Evolutionary conservation across 202 grass and related monocot species (phyloP).

Genomic region (Panicum virgatum): DNA sequence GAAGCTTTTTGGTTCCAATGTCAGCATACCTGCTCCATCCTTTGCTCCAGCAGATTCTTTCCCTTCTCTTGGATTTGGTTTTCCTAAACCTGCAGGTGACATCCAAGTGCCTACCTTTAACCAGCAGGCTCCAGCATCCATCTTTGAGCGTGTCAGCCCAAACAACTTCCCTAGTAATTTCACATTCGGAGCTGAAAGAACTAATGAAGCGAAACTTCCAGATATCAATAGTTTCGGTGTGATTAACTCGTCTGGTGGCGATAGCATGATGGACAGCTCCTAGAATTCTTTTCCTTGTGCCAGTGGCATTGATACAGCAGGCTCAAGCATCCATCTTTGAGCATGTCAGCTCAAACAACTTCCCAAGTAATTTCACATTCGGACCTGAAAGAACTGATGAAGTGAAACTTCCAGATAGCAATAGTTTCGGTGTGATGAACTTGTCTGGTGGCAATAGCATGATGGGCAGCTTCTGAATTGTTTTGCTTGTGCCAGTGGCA

Average conservation of each 20-base stretch:
- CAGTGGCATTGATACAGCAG: slow-evolving; percentile 32
- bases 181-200: slow-evolving; percentile 69
- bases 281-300: slow-evolving; percentile 36
- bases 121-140: slow-evolving; percentile 65
- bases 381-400: slow-evolving; percentile 61
- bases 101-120: slow-evolving; percentile 63
- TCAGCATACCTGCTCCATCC: slow-evolving; percentile 28
- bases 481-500: not conserved
- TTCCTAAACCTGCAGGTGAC: slow-evolving; percentile 43
- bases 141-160: slow-evolving; percentile 58
- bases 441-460: slow-evolving; percentile 59
- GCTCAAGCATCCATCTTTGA: slow-evolving; percentile 76
- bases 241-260: slow-evolving; percentile 45
- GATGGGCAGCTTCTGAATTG: slow-evolving; percentile 81
- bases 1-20: slow-evolving; percentile 60
- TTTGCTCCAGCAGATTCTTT: slow-evolving; percentile 54
- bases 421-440: slow-evolving; percentile 35
- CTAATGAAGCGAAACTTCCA: slow-evolving; percentile 46
- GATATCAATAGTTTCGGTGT: slow-evolving; percentile 44
- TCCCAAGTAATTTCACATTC: slow-evolving; percentile 66
- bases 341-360: slow-evolving; percentile 33
- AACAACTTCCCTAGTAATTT: slow-evolving; percentile 57
- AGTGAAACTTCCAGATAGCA: slow-evolving; percentile 45
- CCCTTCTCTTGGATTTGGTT: slow-evolving; percentile 78
- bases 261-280: slow-evolving; percentile 92